Percentiles rank a stretch among this genome's conserved stretches.
These are phyloP conservation scores for Symbiodinium pilosum DNA, from an alignment of 73 alveolate species.

Conservation along the genomic window DNA sequence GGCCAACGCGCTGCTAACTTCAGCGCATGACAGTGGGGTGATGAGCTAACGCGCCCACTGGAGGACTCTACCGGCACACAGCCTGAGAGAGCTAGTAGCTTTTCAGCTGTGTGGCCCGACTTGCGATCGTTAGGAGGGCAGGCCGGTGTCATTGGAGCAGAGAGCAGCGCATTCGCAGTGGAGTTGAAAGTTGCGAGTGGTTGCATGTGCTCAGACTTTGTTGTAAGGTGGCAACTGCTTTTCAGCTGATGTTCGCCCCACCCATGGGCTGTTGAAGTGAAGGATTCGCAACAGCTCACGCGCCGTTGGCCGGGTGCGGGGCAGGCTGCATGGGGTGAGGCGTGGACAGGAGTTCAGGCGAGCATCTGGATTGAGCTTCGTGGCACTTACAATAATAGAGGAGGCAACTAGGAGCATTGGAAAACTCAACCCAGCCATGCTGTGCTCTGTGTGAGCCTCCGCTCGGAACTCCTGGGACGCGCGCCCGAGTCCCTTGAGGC, in stretches of 20 bases:
- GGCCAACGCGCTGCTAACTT: neutral
- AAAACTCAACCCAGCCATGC: no score
- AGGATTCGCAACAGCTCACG: neutral
- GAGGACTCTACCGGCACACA: neutral
- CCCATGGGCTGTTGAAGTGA: neutral
- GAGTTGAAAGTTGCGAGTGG: neutral
- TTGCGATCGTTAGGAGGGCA: neutral
- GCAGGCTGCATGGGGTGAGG: conserved; percentile 12
- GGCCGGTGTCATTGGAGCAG: neutral
- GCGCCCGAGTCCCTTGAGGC: neutral
- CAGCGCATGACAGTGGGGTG: neutral
- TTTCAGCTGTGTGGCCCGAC: neutral
- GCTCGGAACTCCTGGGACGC: neutral
- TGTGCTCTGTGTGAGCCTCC: no score
- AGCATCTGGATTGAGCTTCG: no score
- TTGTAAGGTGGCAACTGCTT: neutral
- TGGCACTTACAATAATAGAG: neutral
- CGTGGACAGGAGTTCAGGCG: no score
- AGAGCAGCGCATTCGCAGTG: neutral
- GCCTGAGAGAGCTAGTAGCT: neutral
- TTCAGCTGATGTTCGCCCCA: no score
- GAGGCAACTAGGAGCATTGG: no score
- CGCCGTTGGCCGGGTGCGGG: neutral
- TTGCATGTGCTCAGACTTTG: neutral
- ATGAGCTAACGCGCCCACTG: neutral